Conservation (phyloP, 805 yeast genomes). For the Candida adriatica region DNA sequence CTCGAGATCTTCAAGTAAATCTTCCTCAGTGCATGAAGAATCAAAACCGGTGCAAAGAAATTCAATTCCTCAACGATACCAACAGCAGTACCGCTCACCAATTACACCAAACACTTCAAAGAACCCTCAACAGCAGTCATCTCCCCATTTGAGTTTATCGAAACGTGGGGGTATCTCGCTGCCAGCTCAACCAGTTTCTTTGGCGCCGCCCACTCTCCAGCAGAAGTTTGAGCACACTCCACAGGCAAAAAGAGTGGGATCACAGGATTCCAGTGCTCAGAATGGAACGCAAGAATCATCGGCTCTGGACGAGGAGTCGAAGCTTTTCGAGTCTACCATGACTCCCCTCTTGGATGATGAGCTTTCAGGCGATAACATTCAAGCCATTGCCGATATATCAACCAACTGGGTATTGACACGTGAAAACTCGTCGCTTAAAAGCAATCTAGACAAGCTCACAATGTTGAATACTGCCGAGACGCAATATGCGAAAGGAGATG, state of each 20-base stretch:
- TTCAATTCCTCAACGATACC: no score
- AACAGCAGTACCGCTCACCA: no score
- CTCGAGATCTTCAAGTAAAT: background rate
- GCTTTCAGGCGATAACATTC: conserved; percentile 5
- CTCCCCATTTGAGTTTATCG: no score
- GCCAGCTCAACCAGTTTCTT: no score
- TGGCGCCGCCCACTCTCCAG: no score
- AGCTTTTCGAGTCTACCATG: conserved; percentile 21
- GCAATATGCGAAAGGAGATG: conserved; percentile 1
- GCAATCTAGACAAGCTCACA: conserved; percentile 10
- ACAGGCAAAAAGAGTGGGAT: background rate
- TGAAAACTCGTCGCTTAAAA: conserved; percentile 18
- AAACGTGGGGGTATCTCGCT: no score
- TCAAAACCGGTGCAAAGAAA: no score
- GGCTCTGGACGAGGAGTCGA: no score
- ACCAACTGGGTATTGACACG: conserved; percentile 15
- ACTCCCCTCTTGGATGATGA: conserved; percentile 20
- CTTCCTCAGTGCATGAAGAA: no score
- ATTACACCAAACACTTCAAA: no score
- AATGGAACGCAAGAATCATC: conserved; percentile 3
- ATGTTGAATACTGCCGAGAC: conserved; percentile 4
- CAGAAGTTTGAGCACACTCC: no score
- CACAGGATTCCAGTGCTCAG: conserved; percentile 12
- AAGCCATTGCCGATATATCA: conserved; percentile 6
- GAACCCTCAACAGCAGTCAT: no score